Base-by-base conservation (phyloP, 2,329 filamentous ascomycete species). In the Alternaria sp. region DNA sequence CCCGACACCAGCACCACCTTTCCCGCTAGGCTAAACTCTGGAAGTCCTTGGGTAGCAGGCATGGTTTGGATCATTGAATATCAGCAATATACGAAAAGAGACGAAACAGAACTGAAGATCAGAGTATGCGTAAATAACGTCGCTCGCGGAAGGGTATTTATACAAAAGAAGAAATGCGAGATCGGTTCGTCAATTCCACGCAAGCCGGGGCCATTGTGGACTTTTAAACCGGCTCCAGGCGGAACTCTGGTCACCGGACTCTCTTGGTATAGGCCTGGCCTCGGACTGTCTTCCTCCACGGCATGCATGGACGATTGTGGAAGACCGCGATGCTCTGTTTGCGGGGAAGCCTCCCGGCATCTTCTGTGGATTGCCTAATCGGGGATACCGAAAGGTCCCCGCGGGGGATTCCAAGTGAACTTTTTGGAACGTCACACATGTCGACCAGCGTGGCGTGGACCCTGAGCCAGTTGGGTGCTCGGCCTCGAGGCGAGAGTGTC, bases 1-100 rank as follows among this genome's bases (percentile, higher is more conserved):
- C 91, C 91, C 2, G 90, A 91, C 4, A 93, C 89, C 28, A 91
- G 77, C 50, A 93, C 87, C 1, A 91, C 85, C 79, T 89, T 93
- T 80, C 88, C 87, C 67, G 87, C 85, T 67, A 96, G 85, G 73
- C 86, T 90, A 83, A 96, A 96, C 75, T 96, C 93, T 47, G 91
- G 89, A 54, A 94, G 81, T 25, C 71, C 70, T 43, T 62, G 63
- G 17, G 65, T 58, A n/a, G 62, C 44, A 9, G 68, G 58, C 71
- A 73, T 73, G 13, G 43, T 36, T 49, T 44, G 47, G n/a, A 53
- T 59, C 45, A 21, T 40, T 59, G 13, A 19, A 12, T 19, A 15
- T 43, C 17, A 44, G 8, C 19, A 36, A 12, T 23, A 17, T 25
- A 40, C 17, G 17, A 30, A 9, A 25, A 52, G 19, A 47, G 21